These are phyloP conservation scores for Turritis glabra DNA, from an alignment of 345 rosid genomes.

Conservation along the genomic window DNA sequence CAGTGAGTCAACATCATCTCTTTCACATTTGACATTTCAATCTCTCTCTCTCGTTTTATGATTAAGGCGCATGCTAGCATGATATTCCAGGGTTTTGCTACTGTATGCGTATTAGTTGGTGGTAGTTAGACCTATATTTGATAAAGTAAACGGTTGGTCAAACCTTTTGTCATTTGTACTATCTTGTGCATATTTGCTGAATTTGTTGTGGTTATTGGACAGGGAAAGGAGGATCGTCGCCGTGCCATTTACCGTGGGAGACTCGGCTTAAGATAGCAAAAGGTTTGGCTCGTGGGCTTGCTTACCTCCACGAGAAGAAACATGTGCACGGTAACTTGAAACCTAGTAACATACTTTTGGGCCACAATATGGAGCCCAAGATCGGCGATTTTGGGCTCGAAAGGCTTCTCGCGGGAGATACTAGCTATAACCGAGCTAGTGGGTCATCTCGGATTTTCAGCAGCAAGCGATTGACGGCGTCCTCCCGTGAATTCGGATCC, in stretches of 20 bases:
- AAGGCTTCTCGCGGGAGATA: constrained; percentile 59
- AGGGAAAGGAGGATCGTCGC: constrained; percentile 90
- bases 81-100: constrained; percentile 27
- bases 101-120: constrained; percentile 26
- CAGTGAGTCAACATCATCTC: constrained; percentile 51
- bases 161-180: neutral
- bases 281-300: constrained; percentile 84
- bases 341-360: constrained; percentile 79
- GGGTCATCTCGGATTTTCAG: constrained; percentile 74
- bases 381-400: constrained; percentile 93
- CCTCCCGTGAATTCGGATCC: constrained; percentile 46
- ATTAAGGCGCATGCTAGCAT: constrained; percentile 27
- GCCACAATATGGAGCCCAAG: constrained; percentile 69
- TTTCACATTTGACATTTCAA: neutral
- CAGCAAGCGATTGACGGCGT: constrained; percentile 67
- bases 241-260: constrained; percentile 84
- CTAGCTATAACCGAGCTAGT: constrained; percentile 62
- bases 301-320: constrained; percentile 83
- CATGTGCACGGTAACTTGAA: constrained; percentile 88
- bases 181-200: constrained; percentile 15
- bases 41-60: too few species aligned
- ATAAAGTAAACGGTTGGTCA: constrained; percentile 46
- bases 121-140: neutral
- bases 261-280: constrained; percentile 77
- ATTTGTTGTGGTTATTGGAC: neutral